Conservation (phyloP, 768 basidiomycete species). For the Pisolithus marmoratus region DNA sequence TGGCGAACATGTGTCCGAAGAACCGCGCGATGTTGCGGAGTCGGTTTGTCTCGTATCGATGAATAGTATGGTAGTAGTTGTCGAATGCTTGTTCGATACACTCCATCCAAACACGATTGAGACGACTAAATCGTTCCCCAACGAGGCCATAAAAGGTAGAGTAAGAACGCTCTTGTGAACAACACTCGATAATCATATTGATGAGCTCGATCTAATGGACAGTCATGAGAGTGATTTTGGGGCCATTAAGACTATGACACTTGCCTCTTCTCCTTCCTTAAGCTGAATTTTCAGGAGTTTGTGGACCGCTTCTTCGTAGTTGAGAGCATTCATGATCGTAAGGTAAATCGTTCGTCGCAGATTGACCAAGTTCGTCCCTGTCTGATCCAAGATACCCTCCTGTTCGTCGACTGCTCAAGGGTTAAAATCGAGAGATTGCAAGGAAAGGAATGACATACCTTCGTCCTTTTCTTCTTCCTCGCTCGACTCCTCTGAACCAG, state of each 20-base stretch:
- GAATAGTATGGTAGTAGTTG: conserved; percentile 93
- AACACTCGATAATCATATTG: conserved; percentile 99
- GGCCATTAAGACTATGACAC: conserved; percentile 11
- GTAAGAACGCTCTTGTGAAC: conserved; percentile 98
- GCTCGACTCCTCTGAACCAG: conserved; percentile 55
- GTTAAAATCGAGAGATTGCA: conserved; percentile 12
- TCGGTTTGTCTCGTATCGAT: conserved; percentile 98
- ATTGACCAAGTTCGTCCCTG: conserved; percentile 94
- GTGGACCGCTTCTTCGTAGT: conserved; percentile 98
- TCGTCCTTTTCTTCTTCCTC: conserved; percentile 65
- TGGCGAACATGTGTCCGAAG: conserved; percentile 87
- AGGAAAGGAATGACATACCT: conserved; percentile 11
- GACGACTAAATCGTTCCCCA: conserved; percentile 93
- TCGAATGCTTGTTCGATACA: conserved; percentile 80
- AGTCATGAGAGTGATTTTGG: background rate
- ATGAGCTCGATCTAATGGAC: conserved; percentile 77
- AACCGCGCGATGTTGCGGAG: conserved; percentile 95
- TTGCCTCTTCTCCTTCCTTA: conserved; percentile 89
- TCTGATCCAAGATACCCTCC: conserved; percentile 89
- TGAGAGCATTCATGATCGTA: conserved; percentile 98
- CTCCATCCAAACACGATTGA: conserved; percentile 93
- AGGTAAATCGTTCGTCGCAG: conserved; percentile 90
- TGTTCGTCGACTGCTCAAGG: conserved; percentile 63
- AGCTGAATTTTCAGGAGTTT: conserved; percentile 93
- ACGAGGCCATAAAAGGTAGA: conserved; percentile 96